Evolutionary conservation across 805 yeast species (phyloP).

Genomic region (Metschnikowia arizonensis): DNA sequence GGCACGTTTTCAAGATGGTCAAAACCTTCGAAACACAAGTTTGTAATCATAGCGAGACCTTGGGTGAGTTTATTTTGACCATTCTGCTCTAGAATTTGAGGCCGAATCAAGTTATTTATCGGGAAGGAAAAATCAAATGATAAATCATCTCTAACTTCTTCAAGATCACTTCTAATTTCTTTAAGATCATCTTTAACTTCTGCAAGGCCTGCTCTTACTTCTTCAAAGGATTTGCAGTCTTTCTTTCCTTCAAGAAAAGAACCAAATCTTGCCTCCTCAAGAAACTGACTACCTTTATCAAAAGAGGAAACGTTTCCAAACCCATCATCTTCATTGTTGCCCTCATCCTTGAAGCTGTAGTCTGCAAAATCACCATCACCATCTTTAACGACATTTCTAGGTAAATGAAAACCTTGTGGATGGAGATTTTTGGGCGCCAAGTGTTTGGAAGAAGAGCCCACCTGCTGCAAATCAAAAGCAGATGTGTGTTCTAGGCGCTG

Average conservation of each 20-base stretch:
- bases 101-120: not conserved
- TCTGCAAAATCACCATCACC: not conserved
- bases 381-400: not conserved
- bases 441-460: conserved; percentile 1
- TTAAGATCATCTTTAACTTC: not conserved
- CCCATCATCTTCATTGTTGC: not conserved
- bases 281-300: no score
- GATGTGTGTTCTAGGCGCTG: not conserved
- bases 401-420: no score
- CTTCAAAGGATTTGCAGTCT: not conserved
- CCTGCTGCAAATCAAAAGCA: not conserved
- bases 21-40: conserved; percentile 13
- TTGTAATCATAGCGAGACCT: conserved; percentile 14
- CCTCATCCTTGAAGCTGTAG: not conserved
- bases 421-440: not conserved
- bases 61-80: conserved; percentile 6
- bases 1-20: conserved; percentile 9
- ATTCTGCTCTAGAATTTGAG: not conserved
- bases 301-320: not conserved
- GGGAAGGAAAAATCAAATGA: not conserved
- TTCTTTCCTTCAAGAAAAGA: not conserved
- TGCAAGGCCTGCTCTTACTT: not conserved
- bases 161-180: not conserved
- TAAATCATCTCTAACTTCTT: not conserved
- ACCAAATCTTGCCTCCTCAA: no score